Evolutionary conservation across 148 eudicot species (phyloP).

Genomic region (Fagopyrum homotropicum): DNA sequence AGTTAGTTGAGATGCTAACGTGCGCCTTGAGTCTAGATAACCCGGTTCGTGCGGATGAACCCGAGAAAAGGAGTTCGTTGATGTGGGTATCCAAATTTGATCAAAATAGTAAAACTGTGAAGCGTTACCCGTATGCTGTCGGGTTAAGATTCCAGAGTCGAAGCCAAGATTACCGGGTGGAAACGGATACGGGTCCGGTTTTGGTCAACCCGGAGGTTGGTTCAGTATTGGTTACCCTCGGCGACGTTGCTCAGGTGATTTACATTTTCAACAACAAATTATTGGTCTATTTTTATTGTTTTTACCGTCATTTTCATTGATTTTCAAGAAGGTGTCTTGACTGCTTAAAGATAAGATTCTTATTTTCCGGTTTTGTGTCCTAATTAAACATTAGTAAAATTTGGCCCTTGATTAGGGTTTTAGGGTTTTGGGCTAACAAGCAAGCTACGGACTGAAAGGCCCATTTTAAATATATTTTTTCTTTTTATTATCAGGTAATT

Average conservation of each 20-base stretch:
- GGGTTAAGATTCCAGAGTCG: constrained; percentile 59
- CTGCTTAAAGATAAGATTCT: too few relatives aligned
- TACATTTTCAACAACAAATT: neutral
- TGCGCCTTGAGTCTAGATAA: constrained; percentile 29
- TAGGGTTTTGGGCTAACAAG: neutral
- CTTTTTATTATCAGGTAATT: too few relatives aligned
- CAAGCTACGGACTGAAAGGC: neutral
- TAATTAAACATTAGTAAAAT: too few relatives aligned
- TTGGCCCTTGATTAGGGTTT: neutral
- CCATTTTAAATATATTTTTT: neutral
- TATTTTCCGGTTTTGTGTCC: too few relatives aligned
- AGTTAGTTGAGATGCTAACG: constrained; percentile 42
- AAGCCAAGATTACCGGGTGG: constrained; percentile 29
- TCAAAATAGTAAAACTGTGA: constrained; percentile 14
- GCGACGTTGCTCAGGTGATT: constrained; percentile 82
- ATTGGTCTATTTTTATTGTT: neutral
- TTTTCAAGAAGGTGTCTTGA: neutral
- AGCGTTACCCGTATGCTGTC: constrained; percentile 61
- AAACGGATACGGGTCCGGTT: constrained; percentile 61
- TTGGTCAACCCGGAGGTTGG: constrained; percentile 43
- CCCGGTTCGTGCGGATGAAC: constrained; percentile 26
- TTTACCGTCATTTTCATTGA: constrained; percentile 13
- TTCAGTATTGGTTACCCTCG: constrained; percentile 66
- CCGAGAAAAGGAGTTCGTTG: constrained; percentile 29
- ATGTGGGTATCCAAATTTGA: constrained; percentile 54